Base-by-base conservation (phyloP, 2,329 filamentous ascomycete species). In the Sporothrix globosa region DNA sequence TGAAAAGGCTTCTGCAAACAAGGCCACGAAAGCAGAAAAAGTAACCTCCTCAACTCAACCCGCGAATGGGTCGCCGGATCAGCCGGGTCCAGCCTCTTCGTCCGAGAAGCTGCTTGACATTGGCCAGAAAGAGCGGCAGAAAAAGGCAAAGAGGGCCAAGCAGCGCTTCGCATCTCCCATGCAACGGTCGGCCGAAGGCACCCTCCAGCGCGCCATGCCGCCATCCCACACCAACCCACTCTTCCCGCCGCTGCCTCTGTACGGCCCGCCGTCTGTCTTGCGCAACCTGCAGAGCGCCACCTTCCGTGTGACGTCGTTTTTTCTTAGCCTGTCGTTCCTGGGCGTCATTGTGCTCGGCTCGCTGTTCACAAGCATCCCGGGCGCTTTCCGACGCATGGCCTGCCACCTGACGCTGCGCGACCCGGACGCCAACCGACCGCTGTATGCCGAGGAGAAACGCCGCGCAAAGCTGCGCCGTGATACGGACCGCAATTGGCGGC, bases 181-280 rank as follows among this genome's bases (percentile, higher is more conserved):
- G 11, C 54, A 63, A 17, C 34, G n/a, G 11, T 81, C 83, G 4
- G 81, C 83, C 46, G 83, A 83, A 30, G 82, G 83, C 19, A 48
- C 24, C 0, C 74, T 87, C 21, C 79, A 80, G 56, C 80, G 77
- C 71, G 77, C 83, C 17, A 85, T 84, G 80, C 89, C 91, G 0
- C 88, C 89, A 0, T 89, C 89, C 9, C 86, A 88, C 73, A 94
- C 92, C 1, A 90, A 94, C 74, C 91, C 92, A 3, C 82, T 97
- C 5, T 97, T 97, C 74, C 93, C 93, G 6, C 92, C 92, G 1
- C 80, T 97, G 10, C 93, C 93, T 0, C 82, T 92, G 0, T 97
- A 97, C 75, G 92, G 92, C 0, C 90, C 92, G 0, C 89, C 93
- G 0, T 90, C 91, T 0, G 67, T 86, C 0, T 71, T 90, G n/a